Evolutionary conservation across 192 early-diverging fungal genomes (phyloP), one percentile per base, ranked within the genome.

Genomic region (Mortierella claussenii): DNA sequence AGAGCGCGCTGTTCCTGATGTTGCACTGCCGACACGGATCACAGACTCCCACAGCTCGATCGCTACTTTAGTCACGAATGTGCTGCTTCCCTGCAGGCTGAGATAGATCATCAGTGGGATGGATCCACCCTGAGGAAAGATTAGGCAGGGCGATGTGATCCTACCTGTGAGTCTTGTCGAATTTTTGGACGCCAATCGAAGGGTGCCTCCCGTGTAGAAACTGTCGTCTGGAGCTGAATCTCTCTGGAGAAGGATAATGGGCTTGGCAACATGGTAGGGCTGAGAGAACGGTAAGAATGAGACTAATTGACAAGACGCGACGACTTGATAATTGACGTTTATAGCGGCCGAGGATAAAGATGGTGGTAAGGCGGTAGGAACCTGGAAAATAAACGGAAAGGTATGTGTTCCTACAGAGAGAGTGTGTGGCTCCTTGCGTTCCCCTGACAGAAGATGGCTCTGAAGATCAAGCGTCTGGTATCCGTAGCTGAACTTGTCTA

Each of bases 301-400:
- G 27, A 17, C 55, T 21, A 55, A 33, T 17, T 66, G 53, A 26
- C 57, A 15, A 1, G 55, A 58, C 13, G 55, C 46, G 15, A 34
- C 42, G 21, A 59, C n/a, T 52, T 69, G 67, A 47, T 69, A 69
- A 5, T 58, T 56, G 50, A 69, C 49, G 33, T 53, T 59, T 34
- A 60, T 45, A 9, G 67, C 31, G 40, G n/a, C 18, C 1, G 57
- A 54, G 1, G 67, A 34, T 3, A 69, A 18, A 12, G 58, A 42
- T 1, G 57, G 12, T 27, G 57, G 57, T 2, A 59, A 34, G 5
- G 7, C 23, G 13, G 7, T 40, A 0, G 40, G 57, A 24, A 60
- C 27, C 12, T 20, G 15, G 0, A 60, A 23, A 9, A 33, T 23
- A 31, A 69, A 69, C 2, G 67, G 57, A 32, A 60, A 69, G 18